Percentiles rank a stretch among this genome's conserved stretches.
phyloP scores from a whole-genome alignment of 2,329 filamentous ascomycete species.

The Ceratocystis eucalypticola region DNA sequence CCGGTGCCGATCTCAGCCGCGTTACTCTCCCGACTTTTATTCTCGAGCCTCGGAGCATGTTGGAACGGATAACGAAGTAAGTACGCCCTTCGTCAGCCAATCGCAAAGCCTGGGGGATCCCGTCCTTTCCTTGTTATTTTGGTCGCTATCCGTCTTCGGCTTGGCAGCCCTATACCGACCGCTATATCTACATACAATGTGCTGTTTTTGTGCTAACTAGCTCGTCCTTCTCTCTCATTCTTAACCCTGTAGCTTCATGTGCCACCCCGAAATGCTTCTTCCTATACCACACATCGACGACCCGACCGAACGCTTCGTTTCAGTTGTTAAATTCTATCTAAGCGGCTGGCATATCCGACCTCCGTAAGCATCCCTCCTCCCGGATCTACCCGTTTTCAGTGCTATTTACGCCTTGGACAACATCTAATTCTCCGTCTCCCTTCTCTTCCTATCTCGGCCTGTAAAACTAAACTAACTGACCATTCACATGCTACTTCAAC shows the following conservation, averaged over 20 bases:
- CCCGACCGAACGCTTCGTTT: slow-evolving; percentile 76
- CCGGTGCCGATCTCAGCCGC: slow-evolving; percentile 85
- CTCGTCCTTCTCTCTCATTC: background rate
- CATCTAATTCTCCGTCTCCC: background rate
- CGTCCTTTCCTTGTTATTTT: too few relatives aligned
- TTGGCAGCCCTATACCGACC: background rate
- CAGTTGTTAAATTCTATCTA: slow-evolving; percentile 94
- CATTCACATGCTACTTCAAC: slow-evolving; percentile 7
- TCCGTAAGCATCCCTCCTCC: slow-evolving; percentile 47
- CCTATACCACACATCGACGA: slow-evolving; percentile 80
- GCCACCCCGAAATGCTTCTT: slow-evolving; percentile 88
- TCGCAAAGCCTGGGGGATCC: too few relatives aligned
- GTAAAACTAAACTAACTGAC: slow-evolving; percentile 9
- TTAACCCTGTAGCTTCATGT: slow-evolving; percentile 69
- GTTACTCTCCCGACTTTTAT: slow-evolving; percentile 96
- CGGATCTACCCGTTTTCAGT: background rate
- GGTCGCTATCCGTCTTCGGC: background rate
- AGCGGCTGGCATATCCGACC: slow-evolving; percentile 99
- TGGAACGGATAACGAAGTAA: slow-evolving; percentile 96
- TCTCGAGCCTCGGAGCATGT: slow-evolving; percentile 91
- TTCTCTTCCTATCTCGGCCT: too few relatives aligned
- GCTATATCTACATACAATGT: background rate
- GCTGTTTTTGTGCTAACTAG: background rate
- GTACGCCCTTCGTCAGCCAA: slow-evolving; percentile 22
- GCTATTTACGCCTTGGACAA: background rate